phyloP scores from a whole-genome alignment of 495 filamentous ascomycete species.

The Amniculicola lignicola region DNA sequence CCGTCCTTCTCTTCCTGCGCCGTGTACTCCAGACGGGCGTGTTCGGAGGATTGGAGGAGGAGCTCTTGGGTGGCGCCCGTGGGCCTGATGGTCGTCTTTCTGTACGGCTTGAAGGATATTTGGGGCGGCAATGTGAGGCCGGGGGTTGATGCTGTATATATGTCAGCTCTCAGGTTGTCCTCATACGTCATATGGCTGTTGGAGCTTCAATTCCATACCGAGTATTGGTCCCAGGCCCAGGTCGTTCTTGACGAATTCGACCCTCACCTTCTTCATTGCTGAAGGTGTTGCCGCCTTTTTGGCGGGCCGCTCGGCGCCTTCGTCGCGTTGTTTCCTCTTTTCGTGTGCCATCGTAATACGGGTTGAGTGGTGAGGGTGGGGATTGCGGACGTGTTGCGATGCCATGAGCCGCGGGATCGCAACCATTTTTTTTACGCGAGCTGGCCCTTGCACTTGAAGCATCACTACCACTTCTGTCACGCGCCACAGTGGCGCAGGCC shows the following conservation, averaged over 20 bases:
- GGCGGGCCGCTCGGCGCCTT: slow-evolving; percentile 52
- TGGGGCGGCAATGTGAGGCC: slow-evolving; percentile 59
- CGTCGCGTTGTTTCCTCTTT: slow-evolving; percentile 69
- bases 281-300: slow-evolving; percentile 62
- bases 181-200: no score
- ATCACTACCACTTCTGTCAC: no score
- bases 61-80: slow-evolving; percentile 51
- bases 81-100: slow-evolving; percentile 28
- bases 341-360: slow-evolving; percentile 49
- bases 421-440: no score
- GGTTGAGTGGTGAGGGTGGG: background rate
- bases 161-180: slow-evolving; percentile 1
- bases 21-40: slow-evolving; percentile 75
- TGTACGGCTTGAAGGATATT: slow-evolving; percentile 62
- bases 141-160: slow-evolving; percentile 60
- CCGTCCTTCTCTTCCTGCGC: slow-evolving; percentile 69
- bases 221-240: slow-evolving; percentile 26
- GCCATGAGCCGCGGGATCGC: no score
- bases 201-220: slow-evolving; percentile 11
- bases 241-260: slow-evolving; percentile 41
- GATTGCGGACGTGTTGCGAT: background rate
- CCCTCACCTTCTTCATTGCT: slow-evolving; percentile 48
- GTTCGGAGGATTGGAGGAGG: slow-evolving; percentile 72
- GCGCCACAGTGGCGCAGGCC: no score
- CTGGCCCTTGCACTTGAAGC: no score